Percentiles rank a stretch among this genome's conserved stretches.
These are phyloP conservation scores for Chaetoceros tenuissimus DNA, from an alignment of 108 stramenopile genomes.

Conservation along the genomic window DNA sequence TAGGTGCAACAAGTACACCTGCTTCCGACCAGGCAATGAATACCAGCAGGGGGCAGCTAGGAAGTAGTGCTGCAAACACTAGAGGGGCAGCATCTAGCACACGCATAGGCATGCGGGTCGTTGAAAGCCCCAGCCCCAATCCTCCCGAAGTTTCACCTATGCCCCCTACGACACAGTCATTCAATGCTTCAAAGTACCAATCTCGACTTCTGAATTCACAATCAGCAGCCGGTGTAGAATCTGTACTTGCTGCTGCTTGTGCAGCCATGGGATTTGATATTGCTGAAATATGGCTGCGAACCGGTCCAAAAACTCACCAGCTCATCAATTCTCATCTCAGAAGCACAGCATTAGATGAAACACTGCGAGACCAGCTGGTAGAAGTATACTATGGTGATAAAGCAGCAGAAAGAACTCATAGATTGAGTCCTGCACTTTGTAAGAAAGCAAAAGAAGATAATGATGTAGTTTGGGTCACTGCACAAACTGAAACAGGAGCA, in stretches of 20 bases:
- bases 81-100: not conserved
- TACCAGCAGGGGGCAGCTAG: no score
- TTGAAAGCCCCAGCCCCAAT: constrained; percentile 6
- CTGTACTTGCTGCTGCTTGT: constrained; percentile 65
- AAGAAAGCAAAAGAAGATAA: constrained; percentile 83
- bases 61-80: no score
- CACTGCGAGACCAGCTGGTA: constrained; percentile 62
- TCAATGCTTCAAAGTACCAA: constrained; percentile 10
- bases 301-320: constrained; percentile 88
- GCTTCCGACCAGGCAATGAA: no score
- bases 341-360: constrained; percentile 70
- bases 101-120: constrained; percentile 12
- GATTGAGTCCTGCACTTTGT: constrained; percentile 77
- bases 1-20: not conserved
- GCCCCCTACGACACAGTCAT: constrained; percentile 12
- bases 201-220: constrained; percentile 45
- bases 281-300: constrained; percentile 91
- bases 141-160: constrained; percentile 1
- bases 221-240: constrained; percentile 50
- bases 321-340: constrained; percentile 78
- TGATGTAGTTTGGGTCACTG: constrained; percentile 84
- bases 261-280: constrained; percentile 84
- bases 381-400: constrained; percentile 86
- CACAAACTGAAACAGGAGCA: constrained; percentile 57
- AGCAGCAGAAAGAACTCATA: constrained; percentile 67